Evolutionary conservation across 1,284 basidiomycete species (phyloP), one percentile per base, ranked within the genome.

Genomic region (Rhodotorula mucilaginosa): DNA sequence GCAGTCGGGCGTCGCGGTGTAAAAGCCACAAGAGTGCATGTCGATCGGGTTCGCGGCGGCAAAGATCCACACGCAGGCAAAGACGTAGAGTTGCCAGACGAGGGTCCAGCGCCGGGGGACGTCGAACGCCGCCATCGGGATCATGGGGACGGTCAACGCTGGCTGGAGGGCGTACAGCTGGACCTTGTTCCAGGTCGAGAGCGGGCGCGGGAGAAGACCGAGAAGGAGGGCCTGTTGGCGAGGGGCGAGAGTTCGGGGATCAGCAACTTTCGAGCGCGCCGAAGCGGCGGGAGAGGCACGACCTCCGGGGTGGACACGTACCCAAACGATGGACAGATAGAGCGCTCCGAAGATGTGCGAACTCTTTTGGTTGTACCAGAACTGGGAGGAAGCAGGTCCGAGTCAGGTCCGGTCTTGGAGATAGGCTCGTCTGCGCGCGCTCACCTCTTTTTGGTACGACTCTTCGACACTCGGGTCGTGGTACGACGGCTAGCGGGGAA

Each of bases 301-400:
- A 51, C 19, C 49, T 7, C 18, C 34, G 1, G 34, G 34, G 5
- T 1, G 18, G 49, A 19, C 18, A 21, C 64, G 18, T 13, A 68
- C 82, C 90, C 90, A 92, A 77, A 89, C 91, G 54, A 87, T 75
- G 69, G 90, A 82, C 64, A 89, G 83, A 83, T 89, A 91, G 8
- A 86, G 71, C 16, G 87, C 83, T 5, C 88, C 87, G 84, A 87
- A 89, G 23, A 89, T 67, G 61, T 63, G 59, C 8, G 61, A 56
- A 16, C 68, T 52, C 54, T 72, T 72, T 48, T 21, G 52, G 39
- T 71, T 73, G 67, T 69, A 75, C 72, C 72, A 71, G 23, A 54
- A 61, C 68, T 68, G 63, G 18, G 5, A 10, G n/a, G 2, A n/a
- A 26, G 26, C 26, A 15, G 0, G 13, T 1, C 44, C 12, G 3